Conservation (phyloP, 1,139 yeast genomes). For the Suhomyces bolitotheri region DNA sequence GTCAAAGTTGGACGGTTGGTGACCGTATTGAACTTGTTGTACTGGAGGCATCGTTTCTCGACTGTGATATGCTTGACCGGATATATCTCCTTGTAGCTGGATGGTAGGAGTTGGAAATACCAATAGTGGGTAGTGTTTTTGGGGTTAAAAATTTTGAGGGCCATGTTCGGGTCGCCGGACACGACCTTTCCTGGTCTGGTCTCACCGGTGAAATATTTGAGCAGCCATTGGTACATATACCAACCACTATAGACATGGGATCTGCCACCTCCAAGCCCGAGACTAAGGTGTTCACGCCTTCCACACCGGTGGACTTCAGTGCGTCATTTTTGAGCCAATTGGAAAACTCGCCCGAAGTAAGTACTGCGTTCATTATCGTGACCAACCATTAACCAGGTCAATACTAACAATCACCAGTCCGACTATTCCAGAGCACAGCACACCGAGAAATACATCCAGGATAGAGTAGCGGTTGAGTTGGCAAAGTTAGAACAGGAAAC, state of each 20-base stretch:
- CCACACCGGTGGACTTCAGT: conserved; percentile 74
- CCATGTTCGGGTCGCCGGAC: conserved; percentile 5
- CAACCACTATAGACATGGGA: too few relatives aligned
- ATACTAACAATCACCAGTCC: conserved; percentile 42
- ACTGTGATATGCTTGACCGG: too few relatives aligned
- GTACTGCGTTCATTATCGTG: conserved; percentile 18
- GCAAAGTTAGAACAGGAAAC: conserved; percentile 62
- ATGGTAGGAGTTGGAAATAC: too few relatives aligned
- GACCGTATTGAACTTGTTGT: conserved; percentile 68
- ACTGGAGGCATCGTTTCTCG: conserved; percentile 71
- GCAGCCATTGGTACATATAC: too few relatives aligned
- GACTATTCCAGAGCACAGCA: conserved; percentile 81
- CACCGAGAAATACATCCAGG: conserved; percentile 75
- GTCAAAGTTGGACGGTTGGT: conserved; percentile 86
- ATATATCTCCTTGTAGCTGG: too few relatives aligned
- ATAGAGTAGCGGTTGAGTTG: conserved; percentile 68
- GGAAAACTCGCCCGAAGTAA: conserved; percentile 65
- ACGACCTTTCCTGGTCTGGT: conserved; percentile 10
- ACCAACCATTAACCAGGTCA: background rate
- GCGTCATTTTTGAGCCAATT: conserved; percentile 68
- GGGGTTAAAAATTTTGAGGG: conserved; percentile 5
- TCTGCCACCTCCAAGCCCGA: conserved; percentile 59
- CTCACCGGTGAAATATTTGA: too few relatives aligned
- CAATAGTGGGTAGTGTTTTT: too few relatives aligned
- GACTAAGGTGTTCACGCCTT: conserved; percentile 66